Percentiles rank a stretch among this genome's conserved stretches.
phyloP scores from a whole-genome alignment of 371 early-diverging fungal genomes.

The Coemansia sp. region DNA sequence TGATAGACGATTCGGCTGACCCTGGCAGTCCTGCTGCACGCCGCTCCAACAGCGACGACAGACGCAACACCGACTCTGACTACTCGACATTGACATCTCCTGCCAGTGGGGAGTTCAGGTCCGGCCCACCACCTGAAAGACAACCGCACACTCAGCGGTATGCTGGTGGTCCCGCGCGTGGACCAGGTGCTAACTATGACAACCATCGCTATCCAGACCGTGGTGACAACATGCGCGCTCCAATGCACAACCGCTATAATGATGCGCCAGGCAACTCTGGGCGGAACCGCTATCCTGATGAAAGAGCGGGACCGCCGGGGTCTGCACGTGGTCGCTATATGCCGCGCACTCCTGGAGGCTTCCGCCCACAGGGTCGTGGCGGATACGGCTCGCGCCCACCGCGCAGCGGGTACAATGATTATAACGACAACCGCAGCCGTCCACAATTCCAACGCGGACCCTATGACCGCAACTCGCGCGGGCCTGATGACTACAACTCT shows the following conservation, averaged over 20 bases:
- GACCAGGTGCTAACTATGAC: not conserved
- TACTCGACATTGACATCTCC: slow-evolving; percentile 4
- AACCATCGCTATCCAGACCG: not conserved
- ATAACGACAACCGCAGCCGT: not conserved
- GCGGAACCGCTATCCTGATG: not conserved
- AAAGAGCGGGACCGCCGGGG: not conserved
- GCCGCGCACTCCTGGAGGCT: not conserved
- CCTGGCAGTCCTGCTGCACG: not conserved
- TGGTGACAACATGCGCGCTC: not conserved
- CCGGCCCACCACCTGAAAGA: not conserved
- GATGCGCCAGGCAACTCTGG: not conserved
- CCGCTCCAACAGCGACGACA: slow-evolving; percentile 2
- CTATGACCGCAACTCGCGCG: not conserved
- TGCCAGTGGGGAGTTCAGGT: not conserved
- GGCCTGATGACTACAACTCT: not conserved
- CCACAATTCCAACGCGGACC: not conserved
- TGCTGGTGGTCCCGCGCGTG: not conserved
- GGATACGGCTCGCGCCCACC: not conserved
- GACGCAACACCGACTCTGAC: slow-evolving; percentile 1
- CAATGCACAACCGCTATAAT: not conserved
- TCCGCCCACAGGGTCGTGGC: not conserved
- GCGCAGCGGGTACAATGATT: not conserved
- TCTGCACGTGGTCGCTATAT: slow-evolving; percentile 4
- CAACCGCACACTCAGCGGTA: not conserved
- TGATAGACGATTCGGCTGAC: slow-evolving; percentile 7